Evolutionary conservation across 306 rosid genomes (phyloP), one percentile per base, ranked within the genome.

Genomic region (Prunus dulcis): DNA sequence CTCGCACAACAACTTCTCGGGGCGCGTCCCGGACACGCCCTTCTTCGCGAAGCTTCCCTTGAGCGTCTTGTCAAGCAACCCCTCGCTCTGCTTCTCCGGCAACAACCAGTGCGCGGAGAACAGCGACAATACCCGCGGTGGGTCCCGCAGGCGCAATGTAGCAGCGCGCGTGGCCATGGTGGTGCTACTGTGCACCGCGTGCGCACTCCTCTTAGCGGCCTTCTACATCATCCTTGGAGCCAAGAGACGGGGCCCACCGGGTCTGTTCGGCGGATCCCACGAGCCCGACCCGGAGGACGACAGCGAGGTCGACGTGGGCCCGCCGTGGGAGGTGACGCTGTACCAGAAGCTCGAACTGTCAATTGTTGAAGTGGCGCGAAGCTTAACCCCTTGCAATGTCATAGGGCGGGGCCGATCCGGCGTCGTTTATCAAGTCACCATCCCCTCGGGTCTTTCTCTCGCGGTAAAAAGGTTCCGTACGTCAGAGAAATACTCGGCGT

Each of bases 311-410:
- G 99, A 95, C 69, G 79, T 92, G 89, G 90, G 88, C 75, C 91
- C 92, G 67, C 96, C 97, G 0, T 92, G 99, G 99, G 97, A 95
- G 32, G 91, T 92, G 74, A 95, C 97, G 1, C 85, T 92, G 7
- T 92, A 90, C 87, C 99, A 95, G 85, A 95, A 95, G 51, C 92
- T 95, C 82, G 97, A 92, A 52, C 64, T 95, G 60, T 89, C 97
- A 1, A 92, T 95, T 2, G 74, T 82, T 13, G 96, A 95, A 77
- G 97, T 92, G 81, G 93, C 86, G 0, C 87, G 74, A 62, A 79
- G 82, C 53, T 72, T 95, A 41, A 84, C 87, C 8, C 79, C 92
- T 32, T 83, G 85, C 72, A 87, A 86, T 53, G 76, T 90, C 12
- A 55, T 92, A 17, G 99, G 99, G 0, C 90, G 91, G 9, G 99